These are phyloP conservation scores for Porogramme epimiltina DNA, from an alignment of 1,284 basidiomycete species.

Conservation along the genomic window DNA sequence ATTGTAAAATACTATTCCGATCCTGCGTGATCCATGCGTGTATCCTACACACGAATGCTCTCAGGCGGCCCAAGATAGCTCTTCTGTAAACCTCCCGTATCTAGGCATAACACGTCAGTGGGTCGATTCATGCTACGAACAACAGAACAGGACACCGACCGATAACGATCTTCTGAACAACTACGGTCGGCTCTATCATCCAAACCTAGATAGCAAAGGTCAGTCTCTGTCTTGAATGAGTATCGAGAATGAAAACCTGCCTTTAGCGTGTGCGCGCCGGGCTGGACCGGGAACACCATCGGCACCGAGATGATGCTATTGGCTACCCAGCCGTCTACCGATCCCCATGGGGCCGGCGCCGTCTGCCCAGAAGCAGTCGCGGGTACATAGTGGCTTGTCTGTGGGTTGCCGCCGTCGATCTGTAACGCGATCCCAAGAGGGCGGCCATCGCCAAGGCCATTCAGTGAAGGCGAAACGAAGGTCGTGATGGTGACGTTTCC, in stretches of 20 bases:
- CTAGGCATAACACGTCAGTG: background rate
- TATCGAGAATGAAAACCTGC: constrained; percentile 27
- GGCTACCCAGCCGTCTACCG: constrained; percentile 54
- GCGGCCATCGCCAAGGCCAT: constrained; percentile 53
- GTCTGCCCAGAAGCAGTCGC: constrained; percentile 48
- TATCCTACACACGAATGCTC: background rate
- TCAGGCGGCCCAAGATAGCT: background rate
- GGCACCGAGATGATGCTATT: constrained; percentile 43
- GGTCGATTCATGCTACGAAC: background rate
- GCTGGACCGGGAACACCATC: constrained; percentile 38
- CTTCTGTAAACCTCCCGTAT: background rate
- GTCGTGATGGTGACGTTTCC: constrained; percentile 50
- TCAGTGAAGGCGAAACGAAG: constrained; percentile 61
- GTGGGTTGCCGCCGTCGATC: constrained; percentile 47
- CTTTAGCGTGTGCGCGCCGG: constrained; percentile 62
- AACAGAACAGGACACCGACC: constrained; percentile 35
- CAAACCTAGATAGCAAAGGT: constrained; percentile 39
- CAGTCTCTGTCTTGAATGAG: constrained; percentile 2
- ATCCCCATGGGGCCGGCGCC: constrained; percentile 51
- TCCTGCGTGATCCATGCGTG: too few relatives aligned
- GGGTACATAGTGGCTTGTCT: constrained; percentile 55
- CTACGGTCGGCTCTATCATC: constrained; percentile 62
- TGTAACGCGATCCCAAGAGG: constrained; percentile 60
- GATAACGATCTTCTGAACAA: constrained; percentile 64
- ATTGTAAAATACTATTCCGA: background rate